Evolutionary conservation across 1,139 yeast species (phyloP), one percentile per base, ranked within the genome.

Genomic region (Kluyveromyces sp.): DNA sequence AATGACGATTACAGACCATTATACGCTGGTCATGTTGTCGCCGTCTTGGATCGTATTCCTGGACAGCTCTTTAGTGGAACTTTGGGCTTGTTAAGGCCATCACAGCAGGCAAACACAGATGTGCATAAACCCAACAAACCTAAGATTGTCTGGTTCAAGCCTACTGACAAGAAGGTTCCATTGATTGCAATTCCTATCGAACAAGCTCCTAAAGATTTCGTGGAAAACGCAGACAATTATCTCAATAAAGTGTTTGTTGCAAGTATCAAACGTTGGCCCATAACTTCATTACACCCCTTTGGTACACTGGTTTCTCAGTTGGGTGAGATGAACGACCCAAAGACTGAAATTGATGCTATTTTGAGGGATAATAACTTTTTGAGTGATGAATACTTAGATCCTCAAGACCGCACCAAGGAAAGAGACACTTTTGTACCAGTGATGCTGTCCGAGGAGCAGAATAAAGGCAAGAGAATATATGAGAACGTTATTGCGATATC

Each of bases 121-220:
- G 54, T 70, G 39, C 56, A 50, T 46, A 58, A 56, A 40, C 60
- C 56, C 8, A 71, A 73, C 50, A 77, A 78, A 33, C 98, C 98
- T 33, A 92, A 92, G 61, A 92, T 92, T 69, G 97, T 92, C 33
- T 92, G 98, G 98, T 92, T 92, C 66, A 92, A 92, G 63, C 98
- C 98, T 29, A 88, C 96, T 2, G 98, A 92, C 63, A 92, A 92
- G 66, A 86, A 94, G 52, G 98, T 92, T 16, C 98, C 98, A 4
- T 74, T 92, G 53, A 89, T 92, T 69, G 98, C 98, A 12, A 92
- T 92, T 53, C 98, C 98, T 36, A 92, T 97, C 2, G 98, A 92
- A 60, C 96, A 92, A 64, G 98, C 96, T 0, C 98, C 98, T 31
- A 78, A 77, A 49, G 97, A 92, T 63, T 89, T 92, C 67, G 94